Evolutionary conservation across 176 grass and related monocot species (phyloP).

Genomic region (Eremochloa ophiuroides): DNA sequence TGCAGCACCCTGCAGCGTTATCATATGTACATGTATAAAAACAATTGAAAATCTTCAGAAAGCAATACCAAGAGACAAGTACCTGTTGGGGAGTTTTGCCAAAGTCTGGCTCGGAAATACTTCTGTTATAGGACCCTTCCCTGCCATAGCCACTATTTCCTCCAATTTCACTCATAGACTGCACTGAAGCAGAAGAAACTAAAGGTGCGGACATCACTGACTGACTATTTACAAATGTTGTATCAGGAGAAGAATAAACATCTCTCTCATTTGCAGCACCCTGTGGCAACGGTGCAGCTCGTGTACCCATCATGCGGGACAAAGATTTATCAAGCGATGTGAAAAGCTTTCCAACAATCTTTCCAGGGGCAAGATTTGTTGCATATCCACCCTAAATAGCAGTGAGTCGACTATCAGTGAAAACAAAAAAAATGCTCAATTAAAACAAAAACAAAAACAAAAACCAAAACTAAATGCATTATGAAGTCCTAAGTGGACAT

Average conservation of each 20-base stretch:
- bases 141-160: conserved; percentile 50
- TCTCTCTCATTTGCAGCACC: conserved; percentile 53
- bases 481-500: no score
- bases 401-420: background rate
- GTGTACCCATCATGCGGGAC: conserved; percentile 92
- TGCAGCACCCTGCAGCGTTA: conserved; percentile 50
- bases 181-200: conserved; percentile 60
- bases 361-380: conserved; percentile 73
- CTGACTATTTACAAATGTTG: conserved; percentile 72
- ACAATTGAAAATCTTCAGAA: background rate
- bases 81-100: conserved; percentile 87
- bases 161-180: conserved; percentile 65
- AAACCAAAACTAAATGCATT: no score
- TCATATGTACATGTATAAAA: no score
- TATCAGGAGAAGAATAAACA: conserved; percentile 31
- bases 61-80: background rate
- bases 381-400: conserved; percentile 76
- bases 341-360: conserved; percentile 90
- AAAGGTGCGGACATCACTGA: conserved; percentile 74
- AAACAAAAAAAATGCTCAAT: no score
- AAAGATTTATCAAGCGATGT: conserved; percentile 83
- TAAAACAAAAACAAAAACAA: no score
- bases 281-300: conserved; percentile 59
- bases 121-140: conserved; percentile 70
- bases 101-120: conserved; percentile 96